These are phyloP conservation scores for Ceratorhiza oryzae-sativae DNA, from an alignment of 1,284 basidiomycete genomes.

Conservation along the genomic window DNA sequence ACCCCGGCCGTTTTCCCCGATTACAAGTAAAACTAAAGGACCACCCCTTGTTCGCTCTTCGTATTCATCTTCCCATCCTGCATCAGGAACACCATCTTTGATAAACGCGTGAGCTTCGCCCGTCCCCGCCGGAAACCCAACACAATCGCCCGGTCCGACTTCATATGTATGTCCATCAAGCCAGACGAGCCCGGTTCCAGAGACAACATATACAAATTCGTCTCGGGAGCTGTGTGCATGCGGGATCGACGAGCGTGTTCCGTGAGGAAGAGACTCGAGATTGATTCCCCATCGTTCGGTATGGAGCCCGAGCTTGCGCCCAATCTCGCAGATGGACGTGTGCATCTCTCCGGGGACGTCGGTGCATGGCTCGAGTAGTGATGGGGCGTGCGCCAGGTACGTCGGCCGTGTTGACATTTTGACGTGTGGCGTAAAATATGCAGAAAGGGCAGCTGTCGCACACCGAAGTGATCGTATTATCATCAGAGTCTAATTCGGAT, in stretches of 20 bases:
- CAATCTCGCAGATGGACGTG: conserved; percentile 5
- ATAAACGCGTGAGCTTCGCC: conserved; percentile 45
- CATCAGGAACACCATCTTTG: conserved; percentile 42
- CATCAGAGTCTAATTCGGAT: neutral
- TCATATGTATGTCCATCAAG: conserved; percentile 43
- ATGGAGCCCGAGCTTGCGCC: conserved; percentile 7
- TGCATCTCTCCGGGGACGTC: conserved; percentile 35
- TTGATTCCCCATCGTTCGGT: conserved; percentile 41
- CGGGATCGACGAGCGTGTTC: conserved; percentile 43
- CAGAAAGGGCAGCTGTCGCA: neutral
- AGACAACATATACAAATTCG: conserved; percentile 44
- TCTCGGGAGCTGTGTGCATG: conserved; percentile 43
- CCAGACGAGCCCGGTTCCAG: conserved; percentile 44
- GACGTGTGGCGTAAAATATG: neutral
- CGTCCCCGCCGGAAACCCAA: conserved; percentile 45
- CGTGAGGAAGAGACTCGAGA: conserved; percentile 44
- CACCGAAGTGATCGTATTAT: conserved; percentile 2
- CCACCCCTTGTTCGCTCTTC: conserved; percentile 41
- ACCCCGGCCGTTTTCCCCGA: conserved; percentile 44
- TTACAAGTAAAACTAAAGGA: conserved; percentile 43
- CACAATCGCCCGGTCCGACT: conserved; percentile 44
- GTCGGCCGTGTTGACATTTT: neutral
- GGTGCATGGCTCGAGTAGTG: neutral
- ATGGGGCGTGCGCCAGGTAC: conserved; percentile 13
- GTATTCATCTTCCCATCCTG: conserved; percentile 38